Evolutionary conservation across 2,329 filamentous ascomycete genomes (phyloP).

Genomic region (Aureobasidium sp.): DNA sequence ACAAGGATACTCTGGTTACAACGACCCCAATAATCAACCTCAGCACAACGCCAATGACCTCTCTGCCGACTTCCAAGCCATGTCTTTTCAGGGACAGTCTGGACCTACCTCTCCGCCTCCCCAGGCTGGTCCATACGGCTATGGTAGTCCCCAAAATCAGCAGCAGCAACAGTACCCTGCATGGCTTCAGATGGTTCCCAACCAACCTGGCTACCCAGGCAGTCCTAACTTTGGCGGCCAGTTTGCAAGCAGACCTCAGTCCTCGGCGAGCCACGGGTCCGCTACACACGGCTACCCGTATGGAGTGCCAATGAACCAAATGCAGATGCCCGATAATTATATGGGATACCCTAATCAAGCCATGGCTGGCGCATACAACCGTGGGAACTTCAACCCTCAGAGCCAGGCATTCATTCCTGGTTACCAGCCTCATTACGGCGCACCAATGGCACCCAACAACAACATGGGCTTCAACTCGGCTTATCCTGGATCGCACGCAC

Average conservation of each 20-base stretch:
- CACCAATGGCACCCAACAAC: not conserved
- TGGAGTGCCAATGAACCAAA: constrained; percentile 32
- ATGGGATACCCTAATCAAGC: constrained; percentile 61
- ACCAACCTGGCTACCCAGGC: constrained; percentile 16
- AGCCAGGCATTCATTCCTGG: constrained; percentile 83
- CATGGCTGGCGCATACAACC: constrained; percentile 73
- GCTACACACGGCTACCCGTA: constrained; percentile 53
- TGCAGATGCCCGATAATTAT: constrained; percentile 7
- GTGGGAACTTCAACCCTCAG: constrained; percentile 87
- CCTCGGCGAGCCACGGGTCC: constrained; percentile 15
- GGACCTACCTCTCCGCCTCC: constrained; percentile 7
- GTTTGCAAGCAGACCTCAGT: constrained; percentile 1
- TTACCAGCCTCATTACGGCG: constrained; percentile 23
- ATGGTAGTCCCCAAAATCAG: not conserved
- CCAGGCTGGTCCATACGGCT: not conserved
- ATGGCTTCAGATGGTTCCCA: constrained; percentile 18
- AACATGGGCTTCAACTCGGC: not conserved
- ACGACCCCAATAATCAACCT: constrained; percentile 6
- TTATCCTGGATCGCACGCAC: constrained; percentile 14
- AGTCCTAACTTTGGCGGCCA: not conserved
- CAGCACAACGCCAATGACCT: constrained; percentile 34
- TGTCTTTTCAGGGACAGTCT: constrained; percentile 32
- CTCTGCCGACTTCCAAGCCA: constrained; percentile 35
- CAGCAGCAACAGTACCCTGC: constrained; percentile 23
- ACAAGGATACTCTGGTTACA: constrained; percentile 5